These are phyloP conservation scores for Pyrus pyrifolia DNA, from an alignment of 306 rosid genomes.

Conservation along the genomic window DNA sequence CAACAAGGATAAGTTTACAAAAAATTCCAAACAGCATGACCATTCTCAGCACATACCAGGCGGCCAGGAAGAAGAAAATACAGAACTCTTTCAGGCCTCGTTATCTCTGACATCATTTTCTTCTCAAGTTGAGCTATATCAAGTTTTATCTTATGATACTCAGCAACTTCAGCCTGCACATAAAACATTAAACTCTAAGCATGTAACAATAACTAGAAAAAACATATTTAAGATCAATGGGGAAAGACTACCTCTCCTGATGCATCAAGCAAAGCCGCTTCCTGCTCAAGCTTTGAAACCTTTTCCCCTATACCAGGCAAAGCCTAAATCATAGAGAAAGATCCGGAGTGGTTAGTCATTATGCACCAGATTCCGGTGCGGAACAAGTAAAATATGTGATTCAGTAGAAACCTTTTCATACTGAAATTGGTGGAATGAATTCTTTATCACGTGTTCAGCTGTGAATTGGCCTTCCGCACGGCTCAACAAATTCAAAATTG, in stretches of 20 bases:
- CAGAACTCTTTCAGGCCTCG: conserved; percentile 84
- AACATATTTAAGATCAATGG: neutral
- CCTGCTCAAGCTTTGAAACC: conserved; percentile 78
- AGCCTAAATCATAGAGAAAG: conserved; percentile 42
- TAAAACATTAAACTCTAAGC: conserved; percentile 3
- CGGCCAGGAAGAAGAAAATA: conserved; percentile 93
- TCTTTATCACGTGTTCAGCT: conserved; percentile 87
- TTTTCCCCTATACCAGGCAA: conserved; percentile 83
- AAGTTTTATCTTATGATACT: conserved; percentile 80
- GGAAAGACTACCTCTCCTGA: conserved; percentile 71
- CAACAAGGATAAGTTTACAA: neutral
- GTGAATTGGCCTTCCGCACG: conserved; percentile 98
- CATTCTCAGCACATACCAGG: conserved; percentile 52
- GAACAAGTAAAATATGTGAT: conserved; percentile 12
- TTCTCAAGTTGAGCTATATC: conserved; percentile 79
- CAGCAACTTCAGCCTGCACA: conserved; percentile 78
- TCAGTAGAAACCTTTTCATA: conserved; percentile 72
- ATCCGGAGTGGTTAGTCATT: conserved; percentile 8
- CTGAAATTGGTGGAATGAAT: conserved; percentile 96
- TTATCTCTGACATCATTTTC: conserved; percentile 83
- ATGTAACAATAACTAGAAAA: conserved; percentile 12
- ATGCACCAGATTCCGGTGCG: conserved; percentile 2
- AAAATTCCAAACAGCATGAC: neutral
- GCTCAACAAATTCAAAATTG: conserved; percentile 95
- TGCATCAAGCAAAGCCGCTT: conserved; percentile 79